Evolutionary conservation across 2,329 filamentous ascomycete species (phyloP).

Genomic region (Chalara sp.): DNA sequence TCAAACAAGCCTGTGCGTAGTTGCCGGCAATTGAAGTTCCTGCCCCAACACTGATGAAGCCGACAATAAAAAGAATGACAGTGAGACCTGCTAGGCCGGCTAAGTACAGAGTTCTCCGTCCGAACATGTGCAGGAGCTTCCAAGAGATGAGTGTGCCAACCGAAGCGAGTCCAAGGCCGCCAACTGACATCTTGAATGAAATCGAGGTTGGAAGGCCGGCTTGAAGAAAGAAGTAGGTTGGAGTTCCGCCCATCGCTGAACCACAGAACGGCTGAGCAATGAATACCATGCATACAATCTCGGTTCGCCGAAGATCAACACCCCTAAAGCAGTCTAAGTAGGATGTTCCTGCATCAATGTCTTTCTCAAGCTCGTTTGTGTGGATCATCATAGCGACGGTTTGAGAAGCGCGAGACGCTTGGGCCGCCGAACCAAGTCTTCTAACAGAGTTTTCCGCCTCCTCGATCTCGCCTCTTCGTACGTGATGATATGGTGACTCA

Average conservation of each 20-base stretch:
- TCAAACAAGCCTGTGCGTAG: conserved; percentile 19
- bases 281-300: conserved; percentile 45
- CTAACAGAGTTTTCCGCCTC: conserved; percentile 36
- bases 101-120: conserved; percentile 39
- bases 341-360: conserved; percentile 31
- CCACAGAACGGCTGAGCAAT: conserved; percentile 54
- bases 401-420: conserved; percentile 29
- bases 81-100: conserved; percentile 37
- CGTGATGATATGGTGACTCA: conserved; percentile 42
- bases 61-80: conserved; percentile 36
- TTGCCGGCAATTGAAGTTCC: conserved; percentile 32
- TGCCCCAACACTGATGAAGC: conserved; percentile 37
- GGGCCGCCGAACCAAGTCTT: conserved; percentile 31
- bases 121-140: conserved; percentile 37
- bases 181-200: conserved; percentile 39
- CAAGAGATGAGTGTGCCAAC: conserved; percentile 43
- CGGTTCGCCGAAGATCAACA: conserved; percentile 33
- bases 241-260: conserved; percentile 54
- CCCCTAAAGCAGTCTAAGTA: too few relatives aligned
- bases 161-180: conserved; percentile 36
- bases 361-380: conserved; percentile 45
- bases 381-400: conserved; percentile 43
- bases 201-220: conserved; percentile 41
- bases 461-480: conserved; percentile 33
- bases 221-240: conserved; percentile 51